Conservation (phyloP, 176 grass and related monocot species). For the Oryza longistaminata region DNA sequence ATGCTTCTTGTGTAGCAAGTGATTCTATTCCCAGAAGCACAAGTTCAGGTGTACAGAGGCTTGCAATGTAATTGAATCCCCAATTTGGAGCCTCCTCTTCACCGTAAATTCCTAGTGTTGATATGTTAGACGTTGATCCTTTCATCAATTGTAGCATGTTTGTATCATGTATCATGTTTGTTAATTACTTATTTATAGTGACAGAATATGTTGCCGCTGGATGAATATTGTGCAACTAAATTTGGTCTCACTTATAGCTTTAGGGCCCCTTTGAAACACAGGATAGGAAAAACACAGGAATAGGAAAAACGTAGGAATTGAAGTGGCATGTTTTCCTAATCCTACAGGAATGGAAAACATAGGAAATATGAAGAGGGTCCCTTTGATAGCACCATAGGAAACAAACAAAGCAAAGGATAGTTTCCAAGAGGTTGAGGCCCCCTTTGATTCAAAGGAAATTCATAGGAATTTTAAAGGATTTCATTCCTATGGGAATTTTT, state of each 20-base stretch:
- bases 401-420: no score
- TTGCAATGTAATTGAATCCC: slow-evolving; percentile 4
- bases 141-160: slow-evolving; percentile 13
- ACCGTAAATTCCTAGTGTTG: slow-evolving; percentile 43
- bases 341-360: no score
- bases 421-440: no score
- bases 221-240: slow-evolving; percentile 9
- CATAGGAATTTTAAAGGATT: no score
- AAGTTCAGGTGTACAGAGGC: neutral
- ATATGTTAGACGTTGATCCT: slow-evolving; percentile 28
- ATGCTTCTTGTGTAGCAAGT: slow-evolving; percentile 23
- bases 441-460: no score
- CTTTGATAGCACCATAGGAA: no score
- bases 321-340: no score
- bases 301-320: no score
- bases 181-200: slow-evolving; percentile 15
- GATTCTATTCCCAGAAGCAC: neutral
- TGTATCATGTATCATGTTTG: slow-evolving; percentile 12
- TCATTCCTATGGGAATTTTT: no score
- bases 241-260: neutral
- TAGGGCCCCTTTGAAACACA: no score
- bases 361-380: no score
- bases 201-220: neutral
- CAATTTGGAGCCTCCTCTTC: neutral
- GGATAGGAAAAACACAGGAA: no score